Conservation (phyloP, 2,329 filamentous ascomycete species). For the Arthrobotrys pseudoclavata region DNA sequence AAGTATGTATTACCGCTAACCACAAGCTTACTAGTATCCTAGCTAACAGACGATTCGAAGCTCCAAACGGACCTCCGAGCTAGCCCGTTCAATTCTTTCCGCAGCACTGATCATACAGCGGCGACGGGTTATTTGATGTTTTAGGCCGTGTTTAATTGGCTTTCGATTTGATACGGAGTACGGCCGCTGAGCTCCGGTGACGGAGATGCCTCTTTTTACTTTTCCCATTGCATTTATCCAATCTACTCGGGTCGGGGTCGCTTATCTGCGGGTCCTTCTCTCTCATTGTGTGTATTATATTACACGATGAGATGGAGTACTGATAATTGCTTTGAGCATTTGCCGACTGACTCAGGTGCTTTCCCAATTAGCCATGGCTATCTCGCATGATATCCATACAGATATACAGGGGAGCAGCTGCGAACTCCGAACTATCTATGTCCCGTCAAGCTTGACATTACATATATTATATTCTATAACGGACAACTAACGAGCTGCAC, state of each 20-base stretch:
- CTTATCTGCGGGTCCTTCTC: neutral
- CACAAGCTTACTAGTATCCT: neutral
- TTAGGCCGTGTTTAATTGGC: neutral
- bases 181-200: constrained; percentile 1
- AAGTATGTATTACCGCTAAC: neutral
- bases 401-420: neutral
- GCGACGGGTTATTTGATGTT: neutral
- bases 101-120: neutral
- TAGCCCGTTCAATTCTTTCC: no score
- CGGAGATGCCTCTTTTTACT: neutral
- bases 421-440: neutral
- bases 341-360: neutral
- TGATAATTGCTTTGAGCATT: neutral
- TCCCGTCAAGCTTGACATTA: neutral
- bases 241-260: neutral
- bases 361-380: neutral
- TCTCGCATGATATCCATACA: neutral
- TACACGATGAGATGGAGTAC: constrained; percentile 1
- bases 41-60: neutral
- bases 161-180: neutral
- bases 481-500: neutral
- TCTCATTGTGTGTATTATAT: neutral
- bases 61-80: neutral
- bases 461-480: neutral
- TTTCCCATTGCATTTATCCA: neutral